Evolutionary conservation across 495 filamentous ascomycete genomes (phyloP).

Genomic region (Daldinia bambusicola): DNA sequence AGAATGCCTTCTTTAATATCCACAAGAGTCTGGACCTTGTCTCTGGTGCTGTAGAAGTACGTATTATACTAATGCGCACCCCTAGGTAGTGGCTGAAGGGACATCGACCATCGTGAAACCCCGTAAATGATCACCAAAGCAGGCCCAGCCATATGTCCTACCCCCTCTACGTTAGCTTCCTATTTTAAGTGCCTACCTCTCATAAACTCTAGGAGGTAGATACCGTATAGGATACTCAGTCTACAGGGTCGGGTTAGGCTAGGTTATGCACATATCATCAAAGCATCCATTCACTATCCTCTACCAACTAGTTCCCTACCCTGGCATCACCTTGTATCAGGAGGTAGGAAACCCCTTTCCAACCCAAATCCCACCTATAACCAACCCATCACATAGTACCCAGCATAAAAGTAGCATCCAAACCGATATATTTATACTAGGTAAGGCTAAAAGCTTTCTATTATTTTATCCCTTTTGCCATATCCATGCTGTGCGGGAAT

Average conservation of each 20-base stretch:
- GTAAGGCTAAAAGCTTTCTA: conserved; percentile 29
- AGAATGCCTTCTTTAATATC: no score
- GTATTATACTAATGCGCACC: no score
- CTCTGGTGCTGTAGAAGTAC: no score
- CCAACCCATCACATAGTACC: neutral
- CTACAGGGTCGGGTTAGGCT: no score
- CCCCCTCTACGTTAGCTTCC: no score
- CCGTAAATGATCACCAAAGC: no score
- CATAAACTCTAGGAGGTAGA: neutral
- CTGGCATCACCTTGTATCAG: neutral
- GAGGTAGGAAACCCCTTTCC: neutral
- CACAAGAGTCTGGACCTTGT: no score
- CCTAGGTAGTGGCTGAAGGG: no score
- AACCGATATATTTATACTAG: neutral
- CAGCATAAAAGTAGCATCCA: neutral
- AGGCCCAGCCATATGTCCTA: no score
- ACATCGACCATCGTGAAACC: no score
- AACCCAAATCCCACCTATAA: neutral
- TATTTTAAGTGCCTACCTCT: no score
- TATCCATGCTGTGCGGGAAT: conserved; percentile 15
- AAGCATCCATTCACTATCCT: neutral
- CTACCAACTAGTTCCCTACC: neutral
- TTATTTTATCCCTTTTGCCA: conserved; percentile 29
- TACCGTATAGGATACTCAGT: neutral
- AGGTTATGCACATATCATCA: neutral